Conservation (phyloP, 2,329 filamentous ascomycete genomes). For the Fusarium sp. region DNA sequence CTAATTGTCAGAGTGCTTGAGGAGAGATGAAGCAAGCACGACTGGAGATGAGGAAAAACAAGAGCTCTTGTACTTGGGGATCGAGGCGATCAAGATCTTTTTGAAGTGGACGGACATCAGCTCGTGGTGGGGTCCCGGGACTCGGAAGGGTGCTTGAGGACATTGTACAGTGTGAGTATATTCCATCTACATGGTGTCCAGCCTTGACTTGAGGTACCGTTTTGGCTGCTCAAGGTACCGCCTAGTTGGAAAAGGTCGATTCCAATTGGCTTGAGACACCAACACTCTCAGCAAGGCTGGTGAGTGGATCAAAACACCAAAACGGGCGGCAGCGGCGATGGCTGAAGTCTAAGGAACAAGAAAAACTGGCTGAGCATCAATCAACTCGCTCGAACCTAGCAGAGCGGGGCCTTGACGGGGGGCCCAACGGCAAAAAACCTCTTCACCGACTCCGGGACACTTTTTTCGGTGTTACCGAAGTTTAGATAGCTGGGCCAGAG, state of each 20-base stretch:
- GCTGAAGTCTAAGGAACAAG: constrained; percentile 12
- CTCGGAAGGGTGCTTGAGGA: constrained; percentile 9
- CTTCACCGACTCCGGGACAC: constrained; percentile 29
- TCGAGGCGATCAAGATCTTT: constrained; percentile 37
- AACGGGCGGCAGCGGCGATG: constrained; percentile 26
- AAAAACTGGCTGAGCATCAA: constrained; percentile 20
- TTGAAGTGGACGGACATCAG: constrained; percentile 25
- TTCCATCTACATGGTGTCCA: constrained; percentile 7
- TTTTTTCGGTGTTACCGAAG: constrained; percentile 25
- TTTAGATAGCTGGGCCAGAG: not conserved
- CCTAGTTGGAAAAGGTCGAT: not conserved
- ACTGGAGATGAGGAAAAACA: constrained; percentile 8
- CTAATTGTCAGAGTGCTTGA: constrained; percentile 1
- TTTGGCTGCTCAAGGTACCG: constrained; percentile 24
- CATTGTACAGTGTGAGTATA: constrained; percentile 28
- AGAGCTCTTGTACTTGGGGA: constrained; percentile 33
- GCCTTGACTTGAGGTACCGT: constrained; percentile 24
- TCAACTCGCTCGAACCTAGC: constrained; percentile 11
- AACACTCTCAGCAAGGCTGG: constrained; percentile 32
- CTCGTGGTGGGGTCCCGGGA: constrained; percentile 30
- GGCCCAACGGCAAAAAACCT: constrained; percentile 9
- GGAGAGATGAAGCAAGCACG: constrained; percentile 11
- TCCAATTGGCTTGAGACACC: constrained; percentile 25
- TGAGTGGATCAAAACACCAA: constrained; percentile 41
- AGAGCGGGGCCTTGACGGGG: constrained; percentile 24